These are phyloP conservation scores for Zea mays DNA, from an alignment of 176 grass and related monocot species.

Conservation along the genomic window Zm-B73-REFERENCE-NAM-5.0 NC_050101.1:33960501-33961000, in stretches of 20 bases:
- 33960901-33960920: background rate
- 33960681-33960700: background rate
- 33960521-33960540: too few relatives aligned
- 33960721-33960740: background rate
- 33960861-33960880: conserved; percentile 25
- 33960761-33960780: background rate
- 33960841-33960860: background rate
- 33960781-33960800: background rate
- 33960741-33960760: background rate
- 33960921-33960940: conserved; percentile 36
- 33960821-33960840: background rate
- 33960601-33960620: background rate
- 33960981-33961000: background rate
- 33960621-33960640: background rate
- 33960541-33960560: too few relatives aligned
- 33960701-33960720: background rate
- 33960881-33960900: background rate
- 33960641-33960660: background rate
- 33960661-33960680: background rate
- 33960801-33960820: too few relatives aligned
- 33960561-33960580: too few relatives aligned
- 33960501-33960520: too few relatives aligned
- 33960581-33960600: background rate
- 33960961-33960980: background rate
- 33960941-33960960: background rate